Evolutionary conservation across 1,284 basidiomycete species (phyloP).

Genomic region (Heimioporus punctisporus): DNA sequence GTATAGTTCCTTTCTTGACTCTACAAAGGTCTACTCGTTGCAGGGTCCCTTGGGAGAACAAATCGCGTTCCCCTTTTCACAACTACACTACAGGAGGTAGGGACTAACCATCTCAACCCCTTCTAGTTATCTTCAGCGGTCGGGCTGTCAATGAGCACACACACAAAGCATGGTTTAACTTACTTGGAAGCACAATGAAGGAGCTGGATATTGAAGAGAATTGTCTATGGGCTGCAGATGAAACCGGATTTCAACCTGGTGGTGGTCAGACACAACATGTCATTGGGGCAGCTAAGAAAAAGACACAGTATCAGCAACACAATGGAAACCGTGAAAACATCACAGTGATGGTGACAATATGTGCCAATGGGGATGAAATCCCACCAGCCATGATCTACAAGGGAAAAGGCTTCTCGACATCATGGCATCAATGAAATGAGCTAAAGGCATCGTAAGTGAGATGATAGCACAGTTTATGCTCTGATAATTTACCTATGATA

Average conservation of each 20-base stretch:
- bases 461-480: neutral
- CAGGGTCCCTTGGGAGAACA: too few relatives aligned
- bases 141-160: neutral
- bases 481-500: neutral
- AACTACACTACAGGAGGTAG: too few relatives aligned
- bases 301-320: neutral
- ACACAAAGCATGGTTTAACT: neutral
- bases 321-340: neutral
- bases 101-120: too few relatives aligned
- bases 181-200: neutral
- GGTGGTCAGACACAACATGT: neutral
- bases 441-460: neutral
- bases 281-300: neutral
- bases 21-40: too few relatives aligned
- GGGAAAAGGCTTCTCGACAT: neutral
- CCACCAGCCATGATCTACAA: neutral
- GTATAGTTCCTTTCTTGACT: too few relatives aligned
- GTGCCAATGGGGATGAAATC: neutral
- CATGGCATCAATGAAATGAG: neutral
- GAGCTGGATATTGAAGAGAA: neutral
- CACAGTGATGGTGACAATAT: neutral
- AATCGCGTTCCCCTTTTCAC: too few relatives aligned
- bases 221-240: neutral
- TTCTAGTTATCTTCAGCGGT: too few relatives aligned
- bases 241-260: neutral